Evolutionary conservation across 768 basidiomycete species (phyloP).

Genomic region (Podaxis sp.): DNA sequence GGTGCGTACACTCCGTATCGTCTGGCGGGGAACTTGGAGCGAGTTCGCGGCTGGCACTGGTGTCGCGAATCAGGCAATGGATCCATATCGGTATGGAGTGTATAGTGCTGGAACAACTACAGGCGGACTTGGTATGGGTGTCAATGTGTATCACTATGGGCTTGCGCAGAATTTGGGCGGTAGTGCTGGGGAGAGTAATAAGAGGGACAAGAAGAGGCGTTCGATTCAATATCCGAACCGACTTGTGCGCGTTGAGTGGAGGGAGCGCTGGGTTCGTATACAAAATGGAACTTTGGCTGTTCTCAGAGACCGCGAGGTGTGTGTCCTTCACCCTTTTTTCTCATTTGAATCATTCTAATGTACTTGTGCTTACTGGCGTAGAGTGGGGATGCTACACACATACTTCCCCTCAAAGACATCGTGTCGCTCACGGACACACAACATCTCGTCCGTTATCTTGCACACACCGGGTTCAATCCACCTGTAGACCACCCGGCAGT

Average conservation of each 20-base stretch:
- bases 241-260: constrained; percentile 53
- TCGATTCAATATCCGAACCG: constrained; percentile 1
- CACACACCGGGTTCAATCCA: constrained; percentile 10
- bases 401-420: constrained; percentile 14
- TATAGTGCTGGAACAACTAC: neutral
- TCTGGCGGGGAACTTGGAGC: constrained; percentile 20
- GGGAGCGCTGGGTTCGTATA: constrained; percentile 61
- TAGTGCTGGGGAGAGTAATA: neutral
- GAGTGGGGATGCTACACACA: constrained; percentile 14
- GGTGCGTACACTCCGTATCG: constrained; percentile 49
- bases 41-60: neutral
- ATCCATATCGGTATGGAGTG: constrained; percentile 5
- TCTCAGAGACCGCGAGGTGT: constrained; percentile 51
- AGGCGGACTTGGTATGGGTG: neutral
- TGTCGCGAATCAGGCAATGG: neutral
- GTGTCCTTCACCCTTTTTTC: constrained; percentile 18
- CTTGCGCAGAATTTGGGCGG: constrained; percentile 4
- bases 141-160: neutral
- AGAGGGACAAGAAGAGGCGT: neutral
- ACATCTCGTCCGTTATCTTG: constrained; percentile 14
- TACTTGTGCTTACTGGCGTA: neutral
- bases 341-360: neutral
- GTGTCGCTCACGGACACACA: constrained; percentile 15
- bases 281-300: constrained; percentile 53
- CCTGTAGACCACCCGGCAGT: constrained; percentile 4